Conservation (phyloP, 371 early-diverging fungal genomes). For the Rhizopus sp. region DNA sequence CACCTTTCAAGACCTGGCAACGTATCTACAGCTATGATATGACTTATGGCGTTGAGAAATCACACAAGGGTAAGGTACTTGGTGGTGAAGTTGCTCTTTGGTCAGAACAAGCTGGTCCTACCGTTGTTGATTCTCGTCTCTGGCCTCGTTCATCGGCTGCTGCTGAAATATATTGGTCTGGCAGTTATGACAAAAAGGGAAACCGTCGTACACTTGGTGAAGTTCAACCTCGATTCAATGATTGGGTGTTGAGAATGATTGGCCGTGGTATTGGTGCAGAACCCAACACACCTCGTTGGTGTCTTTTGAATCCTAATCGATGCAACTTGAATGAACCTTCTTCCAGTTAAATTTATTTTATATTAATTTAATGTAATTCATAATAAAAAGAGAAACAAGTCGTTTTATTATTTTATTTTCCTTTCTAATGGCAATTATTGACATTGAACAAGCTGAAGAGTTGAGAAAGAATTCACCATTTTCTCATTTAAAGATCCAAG, state of each 20-base stretch:
- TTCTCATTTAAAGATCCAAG: slow-evolving; percentile 43
- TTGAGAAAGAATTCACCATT: slow-evolving; percentile 31
- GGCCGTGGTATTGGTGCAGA: slow-evolving; percentile 69
- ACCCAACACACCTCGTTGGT: slow-evolving; percentile 74
- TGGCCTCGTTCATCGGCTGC: slow-evolving; percentile 79
- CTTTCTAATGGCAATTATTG: slow-evolving; percentile 1
- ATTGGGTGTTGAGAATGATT: slow-evolving; percentile 57
- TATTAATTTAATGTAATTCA: slow-evolving; percentile 4
- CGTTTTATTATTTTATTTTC: neutral
- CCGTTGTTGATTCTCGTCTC: slow-evolving; percentile 59
- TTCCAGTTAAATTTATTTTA: slow-evolving; percentile 6
- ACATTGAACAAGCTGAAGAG: slow-evolving; percentile 12
- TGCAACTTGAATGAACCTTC: slow-evolving; percentile 54
- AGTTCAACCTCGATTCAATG: slow-evolving; percentile 38
- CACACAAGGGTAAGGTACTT: slow-evolving; percentile 45
- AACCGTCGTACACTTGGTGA: slow-evolving; percentile 32
- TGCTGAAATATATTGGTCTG: slow-evolving; percentile 79
- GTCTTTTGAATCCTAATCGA: slow-evolving; percentile 63
- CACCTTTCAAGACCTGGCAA: slow-evolving; percentile 70
- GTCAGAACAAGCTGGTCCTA: slow-evolving; percentile 73
- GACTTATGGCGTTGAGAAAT: slow-evolving; percentile 52
- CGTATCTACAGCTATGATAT: slow-evolving; percentile 75
- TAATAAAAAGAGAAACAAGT: too few relatives aligned
- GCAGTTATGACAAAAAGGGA: slow-evolving; percentile 58
- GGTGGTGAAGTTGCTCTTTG: slow-evolving; percentile 65